These are phyloP conservation scores for Ustilago shanxiensis DNA, from an alignment of 1,284 basidiomycete species.

Conservation along the genomic window DNA sequence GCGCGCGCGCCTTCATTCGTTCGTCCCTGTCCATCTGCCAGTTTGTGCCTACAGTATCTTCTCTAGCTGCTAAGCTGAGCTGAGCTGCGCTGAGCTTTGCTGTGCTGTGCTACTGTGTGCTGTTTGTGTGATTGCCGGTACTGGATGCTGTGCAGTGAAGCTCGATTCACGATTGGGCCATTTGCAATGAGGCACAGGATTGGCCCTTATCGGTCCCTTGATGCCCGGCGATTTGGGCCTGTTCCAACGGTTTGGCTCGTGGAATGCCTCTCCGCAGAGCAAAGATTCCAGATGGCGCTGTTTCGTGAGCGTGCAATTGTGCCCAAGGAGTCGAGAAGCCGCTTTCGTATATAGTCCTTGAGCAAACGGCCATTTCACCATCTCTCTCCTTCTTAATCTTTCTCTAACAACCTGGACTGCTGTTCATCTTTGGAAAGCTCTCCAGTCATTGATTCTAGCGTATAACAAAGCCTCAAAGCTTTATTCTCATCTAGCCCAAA, in stretches of 20 bases:
- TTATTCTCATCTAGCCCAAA: conserved; percentile 8
- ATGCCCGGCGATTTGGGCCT: background rate
- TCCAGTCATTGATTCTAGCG: conserved; percentile 30
- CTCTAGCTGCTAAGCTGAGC: background rate
- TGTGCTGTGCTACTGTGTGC: background rate
- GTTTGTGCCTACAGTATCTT: background rate
- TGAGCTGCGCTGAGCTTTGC: background rate
- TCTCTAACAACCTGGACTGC: conserved; percentile 26
- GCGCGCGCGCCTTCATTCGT: conserved; percentile 1
- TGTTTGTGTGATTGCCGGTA: background rate
- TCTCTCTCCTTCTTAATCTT: conserved; percentile 7
- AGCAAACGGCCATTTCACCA: background rate
- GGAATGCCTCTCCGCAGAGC: background rate
- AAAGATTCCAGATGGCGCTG: background rate
- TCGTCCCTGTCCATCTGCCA: conserved; percentile 1
- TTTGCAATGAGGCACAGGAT: background rate
- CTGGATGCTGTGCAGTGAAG: background rate
- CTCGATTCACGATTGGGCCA: background rate
- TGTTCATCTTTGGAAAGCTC: conserved; percentile 15
- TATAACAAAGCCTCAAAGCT: conserved; percentile 11
- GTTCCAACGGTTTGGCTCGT: background rate
- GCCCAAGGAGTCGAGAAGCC: background rate
- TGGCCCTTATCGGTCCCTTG: background rate
- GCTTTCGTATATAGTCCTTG: conserved; percentile 21
- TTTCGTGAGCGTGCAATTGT: conserved; percentile 8